These are phyloP conservation scores for Sporothrix brasiliensis DNA, from an alignment of 2,329 filamentous ascomycete species.

Conservation along the genomic window DNA sequence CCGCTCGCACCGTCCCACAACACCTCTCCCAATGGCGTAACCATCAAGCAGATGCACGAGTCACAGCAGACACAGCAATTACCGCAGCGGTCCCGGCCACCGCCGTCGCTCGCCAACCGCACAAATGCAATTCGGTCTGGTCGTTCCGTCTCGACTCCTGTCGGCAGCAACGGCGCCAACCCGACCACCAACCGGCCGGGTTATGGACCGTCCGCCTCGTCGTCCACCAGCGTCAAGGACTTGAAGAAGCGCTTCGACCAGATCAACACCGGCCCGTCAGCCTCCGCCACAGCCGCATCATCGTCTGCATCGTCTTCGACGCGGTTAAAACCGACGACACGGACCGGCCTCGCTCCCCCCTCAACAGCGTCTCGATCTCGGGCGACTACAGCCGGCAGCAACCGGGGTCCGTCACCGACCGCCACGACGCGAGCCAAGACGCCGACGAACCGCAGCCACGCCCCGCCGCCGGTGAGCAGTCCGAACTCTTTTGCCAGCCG, in stretches of 20 bases:
- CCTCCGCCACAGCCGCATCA: conserved; percentile 23
- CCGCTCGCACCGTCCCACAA: conserved; percentile 45
- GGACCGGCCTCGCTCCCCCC: neutral
- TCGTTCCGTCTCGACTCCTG: conserved; percentile 61
- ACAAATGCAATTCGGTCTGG: conserved; percentile 49
- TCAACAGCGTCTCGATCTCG: conserved; percentile 2
- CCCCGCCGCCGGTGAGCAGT: conserved; percentile 19
- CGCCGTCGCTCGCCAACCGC: conserved; percentile 45
- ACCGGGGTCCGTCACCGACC: conserved; percentile 39
- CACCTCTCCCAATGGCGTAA: conserved; percentile 55
- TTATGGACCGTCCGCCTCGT: conserved; percentile 29
- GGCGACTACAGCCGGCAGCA: conserved; percentile 11
- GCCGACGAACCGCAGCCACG: conserved; percentile 10
- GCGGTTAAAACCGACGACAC: conserved; percentile 13
- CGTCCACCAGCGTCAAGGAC: conserved; percentile 72
- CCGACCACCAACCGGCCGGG: neutral
- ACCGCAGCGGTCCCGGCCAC: conserved; percentile 42
- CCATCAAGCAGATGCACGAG: conserved; percentile 46
- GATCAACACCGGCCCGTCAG: conserved; percentile 44
- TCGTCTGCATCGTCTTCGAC: conserved; percentile 37
- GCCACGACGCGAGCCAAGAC: conserved; percentile 35
- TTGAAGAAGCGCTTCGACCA: conserved; percentile 78
- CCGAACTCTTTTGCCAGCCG: conserved; percentile 50
- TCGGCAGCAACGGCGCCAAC: conserved; percentile 44
- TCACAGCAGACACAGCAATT: conserved; percentile 12